phyloP scores from a whole-genome alignment of 768 basidiomycete genomes.

The Mycena maculata region DNA sequence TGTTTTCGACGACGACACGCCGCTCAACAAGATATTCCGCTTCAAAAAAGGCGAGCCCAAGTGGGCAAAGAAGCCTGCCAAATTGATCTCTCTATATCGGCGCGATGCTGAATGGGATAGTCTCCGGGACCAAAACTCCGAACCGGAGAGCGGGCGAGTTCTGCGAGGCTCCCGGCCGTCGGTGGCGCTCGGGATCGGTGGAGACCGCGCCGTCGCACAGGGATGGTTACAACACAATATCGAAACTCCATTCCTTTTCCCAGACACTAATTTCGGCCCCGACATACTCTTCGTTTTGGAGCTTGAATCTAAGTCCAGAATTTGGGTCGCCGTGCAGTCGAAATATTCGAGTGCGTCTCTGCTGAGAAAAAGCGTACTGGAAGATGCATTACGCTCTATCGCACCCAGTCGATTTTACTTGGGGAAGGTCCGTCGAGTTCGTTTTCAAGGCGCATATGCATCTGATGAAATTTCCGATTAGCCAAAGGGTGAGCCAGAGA shows the following conservation, averaged over 20 bases:
- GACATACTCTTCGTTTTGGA: slow-evolving; percentile 10
- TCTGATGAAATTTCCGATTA: not conserved
- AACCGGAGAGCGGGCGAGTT: not conserved
- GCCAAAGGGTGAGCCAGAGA: not conserved
- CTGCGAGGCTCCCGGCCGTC: not conserved
- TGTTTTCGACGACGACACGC: slow-evolving; percentile 10
- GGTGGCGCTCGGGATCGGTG: not conserved
- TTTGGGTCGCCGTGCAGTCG: slow-evolving; percentile 16
- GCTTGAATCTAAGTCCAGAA: not conserved
- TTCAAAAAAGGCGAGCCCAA: not conserved
- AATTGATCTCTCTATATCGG: not conserved
- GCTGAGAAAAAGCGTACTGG: not conserved
- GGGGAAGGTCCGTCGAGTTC: not conserved
- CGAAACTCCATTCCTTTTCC: slow-evolving; percentile 7
- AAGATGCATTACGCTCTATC: not conserved
- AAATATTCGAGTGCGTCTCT: not conserved
- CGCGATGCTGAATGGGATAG: not conserved
- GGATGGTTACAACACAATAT: not conserved
- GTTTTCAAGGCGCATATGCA: too few relatives aligned
- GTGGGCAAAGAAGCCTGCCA: slow-evolving; percentile 4
- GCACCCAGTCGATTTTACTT: not conserved
- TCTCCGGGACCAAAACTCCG: not conserved
- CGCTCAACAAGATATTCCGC: not conserved
- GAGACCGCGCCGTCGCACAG: too few relatives aligned
- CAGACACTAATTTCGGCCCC: not conserved